Conservation (phyloP, 1,284 basidiomycete species). For the Rhodotorula sp. region DNA sequence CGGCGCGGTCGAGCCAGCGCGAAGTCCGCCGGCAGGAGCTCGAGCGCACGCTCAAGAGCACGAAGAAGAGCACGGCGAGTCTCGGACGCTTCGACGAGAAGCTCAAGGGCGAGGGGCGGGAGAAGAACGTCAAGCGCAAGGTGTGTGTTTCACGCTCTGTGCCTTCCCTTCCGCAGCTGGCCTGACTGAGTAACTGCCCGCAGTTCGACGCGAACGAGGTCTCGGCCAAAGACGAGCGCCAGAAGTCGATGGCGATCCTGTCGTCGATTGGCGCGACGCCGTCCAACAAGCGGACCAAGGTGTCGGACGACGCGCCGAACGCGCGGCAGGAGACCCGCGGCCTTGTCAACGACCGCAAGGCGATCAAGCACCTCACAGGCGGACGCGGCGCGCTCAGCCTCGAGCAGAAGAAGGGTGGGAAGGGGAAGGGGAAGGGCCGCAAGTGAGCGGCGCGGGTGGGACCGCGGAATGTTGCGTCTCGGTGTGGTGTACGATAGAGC, state of each 20-base stretch:
- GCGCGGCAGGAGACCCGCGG: slow-evolving; percentile 54
- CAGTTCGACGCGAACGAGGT: slow-evolving; percentile 80
- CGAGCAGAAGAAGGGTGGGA: slow-evolving; percentile 28
- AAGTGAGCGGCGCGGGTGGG: slow-evolving; percentile 7
- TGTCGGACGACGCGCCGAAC: slow-evolving; percentile 50
- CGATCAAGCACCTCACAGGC: slow-evolving; percentile 56
- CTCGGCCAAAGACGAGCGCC: slow-evolving; percentile 67
- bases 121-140: slow-evolving; percentile 88
- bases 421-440: slow-evolving; percentile 14
- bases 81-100: slow-evolving; percentile 84
- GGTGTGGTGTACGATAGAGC: slow-evolving; percentile 1
- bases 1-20: slow-evolving; percentile 47
- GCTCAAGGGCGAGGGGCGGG: slow-evolving; percentile 86
- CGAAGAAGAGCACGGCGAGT: slow-evolving; percentile 83
- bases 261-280: slow-evolving; percentile 72
- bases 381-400: slow-evolving; percentile 34
- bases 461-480: background rate
- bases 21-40: slow-evolving; percentile 70
- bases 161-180: background rate
- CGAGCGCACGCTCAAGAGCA: slow-evolving; percentile 73
- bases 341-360: slow-evolving; percentile 81
- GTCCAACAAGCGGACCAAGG: slow-evolving; percentile 61
- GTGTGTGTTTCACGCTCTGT: slow-evolving; percentile 55
- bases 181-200: background rate
- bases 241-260: slow-evolving; percentile 71